Conservation (phyloP, 345 rosid species). For the Salix exigua region DNA sequence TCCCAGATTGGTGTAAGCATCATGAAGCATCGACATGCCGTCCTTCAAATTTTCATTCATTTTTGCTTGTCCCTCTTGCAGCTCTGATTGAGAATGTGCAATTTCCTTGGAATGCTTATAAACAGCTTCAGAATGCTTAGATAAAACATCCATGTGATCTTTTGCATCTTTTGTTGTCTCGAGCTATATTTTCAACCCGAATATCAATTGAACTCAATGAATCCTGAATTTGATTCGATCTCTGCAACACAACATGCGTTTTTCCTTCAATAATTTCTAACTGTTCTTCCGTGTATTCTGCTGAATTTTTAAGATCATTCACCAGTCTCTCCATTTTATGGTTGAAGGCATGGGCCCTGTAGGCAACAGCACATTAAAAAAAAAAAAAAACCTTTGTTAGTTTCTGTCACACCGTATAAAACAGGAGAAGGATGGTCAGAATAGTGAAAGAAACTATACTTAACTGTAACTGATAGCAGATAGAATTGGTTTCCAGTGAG, state of each 20-base stretch:
- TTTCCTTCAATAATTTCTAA: conserved; percentile 45
- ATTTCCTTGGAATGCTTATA: conserved; percentile 55
- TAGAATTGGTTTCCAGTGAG: conserved; percentile 67
- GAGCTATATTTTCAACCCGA: conserved; percentile 47
- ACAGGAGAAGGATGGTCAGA: background rate
- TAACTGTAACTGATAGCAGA: conserved; percentile 83
- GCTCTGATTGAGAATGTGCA: conserved; percentile 48
- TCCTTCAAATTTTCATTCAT: conserved; percentile 55
- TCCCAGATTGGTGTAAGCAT: conserved; percentile 44
- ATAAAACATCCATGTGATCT: conserved; percentile 41
- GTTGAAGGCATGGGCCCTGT: conserved; percentile 65
- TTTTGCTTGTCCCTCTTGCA: conserved; percentile 52
- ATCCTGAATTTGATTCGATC: conserved; percentile 47
- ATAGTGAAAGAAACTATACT: background rate
- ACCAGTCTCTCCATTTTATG: conserved; percentile 73
- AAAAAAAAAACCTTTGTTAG: background rate
- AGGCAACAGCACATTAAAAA: background rate
- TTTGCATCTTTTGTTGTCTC: conserved; percentile 43
- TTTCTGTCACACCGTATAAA: background rate
- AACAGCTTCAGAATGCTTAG: conserved; percentile 46
- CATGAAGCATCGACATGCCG: conserved; percentile 55
- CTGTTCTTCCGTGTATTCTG: conserved; percentile 51
- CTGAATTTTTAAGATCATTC: conserved; percentile 59
- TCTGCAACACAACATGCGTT: conserved; percentile 43
- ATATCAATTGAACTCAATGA: conserved; percentile 49